Evolutionary conservation across 805 yeast species (phyloP).

Genomic region (Ogataea trehaloabstinens): DNA sequence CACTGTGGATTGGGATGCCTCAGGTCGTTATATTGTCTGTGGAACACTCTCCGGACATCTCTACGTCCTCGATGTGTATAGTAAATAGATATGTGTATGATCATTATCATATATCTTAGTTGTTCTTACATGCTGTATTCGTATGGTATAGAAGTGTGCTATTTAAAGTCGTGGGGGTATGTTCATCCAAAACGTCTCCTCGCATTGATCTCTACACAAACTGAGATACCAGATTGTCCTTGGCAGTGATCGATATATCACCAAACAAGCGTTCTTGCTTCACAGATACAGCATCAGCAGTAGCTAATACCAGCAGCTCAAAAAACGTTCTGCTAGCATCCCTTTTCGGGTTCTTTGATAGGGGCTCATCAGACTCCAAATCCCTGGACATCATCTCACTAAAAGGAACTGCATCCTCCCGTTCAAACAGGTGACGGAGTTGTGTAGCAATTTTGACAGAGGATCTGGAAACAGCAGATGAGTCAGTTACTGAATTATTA

Average conservation of each 20-base stretch:
- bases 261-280: slow-evolving; percentile 62
- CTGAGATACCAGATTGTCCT: slow-evolving; percentile 11
- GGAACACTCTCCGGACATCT: not conserved
- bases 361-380: slow-evolving; percentile 29
- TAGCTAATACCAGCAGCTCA: slow-evolving; percentile 78
- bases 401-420: slow-evolving; percentile 28
- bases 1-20: not conserved
- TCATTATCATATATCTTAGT: no score
- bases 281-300: slow-evolving; percentile 65
- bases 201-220: no score
- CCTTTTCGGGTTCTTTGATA: slow-evolving; percentile 41
- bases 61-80: no score
- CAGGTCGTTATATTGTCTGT: not conserved
- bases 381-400: slow-evolving; percentile 41
- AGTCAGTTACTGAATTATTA: slow-evolving; percentile 15
- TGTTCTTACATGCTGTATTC: no score
- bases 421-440: slow-evolving; percentile 35
- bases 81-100: no score
- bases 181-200: no score
- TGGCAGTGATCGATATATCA: slow-evolving; percentile 46
- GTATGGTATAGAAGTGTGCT: no score
- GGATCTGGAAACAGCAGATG: slow-evolving; percentile 39
- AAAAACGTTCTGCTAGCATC: slow-evolving; percentile 76
- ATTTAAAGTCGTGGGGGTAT: no score
- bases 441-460: slow-evolving; percentile 54